Base-by-base conservation (phyloP, 192 early-diverging fungal species). In the Backusella morwellensis region DNA sequence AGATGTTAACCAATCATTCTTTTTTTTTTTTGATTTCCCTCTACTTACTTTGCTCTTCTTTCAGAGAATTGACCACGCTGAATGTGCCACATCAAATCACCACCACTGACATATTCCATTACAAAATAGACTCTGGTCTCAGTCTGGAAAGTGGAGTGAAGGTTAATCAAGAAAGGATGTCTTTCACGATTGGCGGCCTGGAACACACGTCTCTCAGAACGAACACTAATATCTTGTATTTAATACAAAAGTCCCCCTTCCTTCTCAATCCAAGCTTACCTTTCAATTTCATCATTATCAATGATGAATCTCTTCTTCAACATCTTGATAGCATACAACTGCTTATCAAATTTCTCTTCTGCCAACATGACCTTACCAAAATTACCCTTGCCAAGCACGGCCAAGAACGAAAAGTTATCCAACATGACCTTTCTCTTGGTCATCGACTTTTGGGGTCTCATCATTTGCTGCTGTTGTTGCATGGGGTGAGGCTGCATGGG, bases 361-460 rank as follows among this genome's bases (percentile, higher is more conserved):
- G 96, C 95, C 68, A 99, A 89, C 94, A 99, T 97, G 29, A 99
- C 97, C 84, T 99, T 99, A 80, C 97, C 97, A 88, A 97, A 99
- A 85, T 97, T 98, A 59, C 97, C 97, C 80, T 97, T 97, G 71
- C 97, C 97, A 29, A 99, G 85, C 3, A 99, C 97, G 15, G 96
- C 94, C 74, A 96, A 75, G 72, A 99, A 95, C 71, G 90, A 92
- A 75, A 99, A 99, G 79, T 97, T 95, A 67, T 97, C 94, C 32
- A 97, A 81, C 8, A 92, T 90, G 50, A 98, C 90, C 75, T 93
- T 93, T 70, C 86, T 90, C 38, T 54, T 52, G 36, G 26, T 3
- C n/a, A 29, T 29, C 0, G 35, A 32, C 9, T 29, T 68, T 35
- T 66, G 35, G 7, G 73, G 52, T 74, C 84, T 88, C 54, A 56